These are phyloP conservation scores for Gloeopeniophorella convolvens DNA, from an alignment of 768 basidiomycete species.

Conservation along the genomic window DNA sequence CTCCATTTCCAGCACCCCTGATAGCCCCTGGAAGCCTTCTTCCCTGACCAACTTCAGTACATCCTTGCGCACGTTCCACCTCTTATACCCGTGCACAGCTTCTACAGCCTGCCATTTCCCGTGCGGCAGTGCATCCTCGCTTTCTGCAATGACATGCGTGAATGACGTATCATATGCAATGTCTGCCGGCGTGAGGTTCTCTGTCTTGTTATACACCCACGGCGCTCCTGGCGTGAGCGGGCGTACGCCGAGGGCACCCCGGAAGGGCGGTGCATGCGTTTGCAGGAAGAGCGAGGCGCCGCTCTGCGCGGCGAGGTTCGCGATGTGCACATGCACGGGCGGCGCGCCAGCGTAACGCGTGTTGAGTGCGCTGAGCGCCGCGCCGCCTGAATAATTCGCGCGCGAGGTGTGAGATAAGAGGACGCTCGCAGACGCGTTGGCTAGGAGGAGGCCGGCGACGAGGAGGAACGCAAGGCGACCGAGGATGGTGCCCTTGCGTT, in stretches of 20 bases:
- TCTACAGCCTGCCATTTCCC: conserved; percentile 39
- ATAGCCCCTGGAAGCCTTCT: conserved; percentile 15
- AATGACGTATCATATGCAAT: conserved; percentile 37
- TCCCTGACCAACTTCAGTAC: conserved; percentile 25
- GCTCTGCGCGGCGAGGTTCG: conserved; percentile 81
- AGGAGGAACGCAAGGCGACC: conserved; percentile 41
- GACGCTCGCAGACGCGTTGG: conserved; percentile 48
- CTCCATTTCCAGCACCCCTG: conserved; percentile 32
- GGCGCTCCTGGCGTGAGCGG: conserved; percentile 16
- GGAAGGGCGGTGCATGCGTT: conserved; percentile 51
- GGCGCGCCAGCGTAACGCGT: conserved; percentile 33
- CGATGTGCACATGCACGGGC: conserved; percentile 67
- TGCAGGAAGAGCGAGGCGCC: conserved; percentile 88
- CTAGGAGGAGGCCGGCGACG: conserved; percentile 40
- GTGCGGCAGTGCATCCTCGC: conserved; percentile 22
- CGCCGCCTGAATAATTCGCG: conserved; percentile 86
- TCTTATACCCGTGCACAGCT: conserved; percentile 39
- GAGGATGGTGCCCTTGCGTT: conserved; percentile 42
- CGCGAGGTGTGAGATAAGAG: conserved; percentile 54
- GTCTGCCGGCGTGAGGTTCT: conserved; percentile 41
- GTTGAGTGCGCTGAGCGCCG: conserved; percentile 62
- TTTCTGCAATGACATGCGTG: conserved; percentile 62
- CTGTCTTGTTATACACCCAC: conserved; percentile 84
- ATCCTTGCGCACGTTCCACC: conserved; percentile 31
- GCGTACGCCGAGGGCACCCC: conserved; percentile 20